phyloP scores from a whole-genome alignment of 257 asterid genomes.

The Primulina eburnea region DNA sequence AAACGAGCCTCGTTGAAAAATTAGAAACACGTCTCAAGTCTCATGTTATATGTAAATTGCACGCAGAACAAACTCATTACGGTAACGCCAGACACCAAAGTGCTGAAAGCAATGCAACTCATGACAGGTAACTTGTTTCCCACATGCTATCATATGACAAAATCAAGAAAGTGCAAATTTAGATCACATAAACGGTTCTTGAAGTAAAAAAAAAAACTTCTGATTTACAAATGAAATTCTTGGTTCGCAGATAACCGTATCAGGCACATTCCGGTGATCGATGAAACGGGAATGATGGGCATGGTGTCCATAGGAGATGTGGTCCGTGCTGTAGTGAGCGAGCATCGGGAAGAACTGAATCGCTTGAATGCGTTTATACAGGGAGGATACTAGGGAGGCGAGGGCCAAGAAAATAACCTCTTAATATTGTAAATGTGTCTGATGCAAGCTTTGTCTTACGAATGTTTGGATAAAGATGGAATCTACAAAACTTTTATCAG shows the following conservation, averaged over 20 bases:
- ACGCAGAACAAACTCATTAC: conserved; percentile 86
- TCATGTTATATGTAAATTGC: conserved; percentile 18
- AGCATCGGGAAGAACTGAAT: conserved; percentile 77
- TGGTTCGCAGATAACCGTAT: conserved; percentile 71
- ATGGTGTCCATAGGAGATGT: conserved; percentile 97
- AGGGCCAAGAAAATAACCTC: conserved; percentile 19
- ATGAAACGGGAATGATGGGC: conserved; percentile 68
- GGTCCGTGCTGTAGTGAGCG: conserved; percentile 90
- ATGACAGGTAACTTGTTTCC: conserved; percentile 66
- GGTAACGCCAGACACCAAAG: conserved; percentile 79
- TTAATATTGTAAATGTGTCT: background rate
- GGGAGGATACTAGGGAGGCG: conserved; percentile 62
- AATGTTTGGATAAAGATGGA: background rate
- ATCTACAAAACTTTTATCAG: background rate
- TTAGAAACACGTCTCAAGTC: background rate
- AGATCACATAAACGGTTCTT: background rate
- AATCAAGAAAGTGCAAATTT: background rate
- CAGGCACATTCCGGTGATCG: conserved; percentile 93
- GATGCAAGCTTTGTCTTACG: background rate
- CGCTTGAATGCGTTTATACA: conserved; percentile 82
- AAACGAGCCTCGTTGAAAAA: background rate
- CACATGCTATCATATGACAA: background rate
- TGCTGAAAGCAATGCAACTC: conserved; percentile 88
- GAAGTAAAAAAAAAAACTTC: background rate
- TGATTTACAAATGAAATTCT: conserved; percentile 3